Conservation (phyloP, 352 stramenopile genomes). For the Globisporangium splendens region DNA sequence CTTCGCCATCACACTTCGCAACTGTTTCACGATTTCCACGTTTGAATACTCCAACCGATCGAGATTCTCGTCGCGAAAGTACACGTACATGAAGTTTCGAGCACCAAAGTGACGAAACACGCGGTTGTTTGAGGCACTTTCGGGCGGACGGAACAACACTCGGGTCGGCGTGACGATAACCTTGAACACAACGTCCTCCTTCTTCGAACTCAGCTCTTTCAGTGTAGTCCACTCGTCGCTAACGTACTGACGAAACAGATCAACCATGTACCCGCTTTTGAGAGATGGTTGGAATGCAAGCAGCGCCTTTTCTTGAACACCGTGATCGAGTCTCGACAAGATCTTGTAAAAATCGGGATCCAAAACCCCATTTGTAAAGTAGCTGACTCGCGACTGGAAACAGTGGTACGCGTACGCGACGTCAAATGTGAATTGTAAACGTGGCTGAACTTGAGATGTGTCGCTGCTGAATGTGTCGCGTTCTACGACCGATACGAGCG, state of each 20-base stretch:
- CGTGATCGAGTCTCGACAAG: slow-evolving; percentile 23
- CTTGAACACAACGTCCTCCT: slow-evolving; percentile 42
- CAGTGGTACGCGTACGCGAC: slow-evolving; percentile 53
- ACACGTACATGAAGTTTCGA: slow-evolving; percentile 79
- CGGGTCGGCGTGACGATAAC: slow-evolving; percentile 62
- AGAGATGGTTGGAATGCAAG: slow-evolving; percentile 29
- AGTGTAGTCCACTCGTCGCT: slow-evolving; percentile 28
- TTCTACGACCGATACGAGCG: slow-evolving; percentile 20
- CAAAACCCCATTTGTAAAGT: slow-evolving; percentile 43
- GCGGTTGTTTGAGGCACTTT: slow-evolving; percentile 51
- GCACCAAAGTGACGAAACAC: slow-evolving; percentile 68
- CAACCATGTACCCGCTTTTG: slow-evolving; percentile 16
- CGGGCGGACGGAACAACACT: slow-evolving; percentile 56
- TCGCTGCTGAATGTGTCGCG: too few relatives aligned
- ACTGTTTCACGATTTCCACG: slow-evolving; percentile 24
- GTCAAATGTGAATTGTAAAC: slow-evolving; percentile 16
- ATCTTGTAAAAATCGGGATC: slow-evolving; percentile 33
- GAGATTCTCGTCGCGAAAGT: slow-evolving; percentile 80
- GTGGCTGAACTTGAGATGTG: not conserved
- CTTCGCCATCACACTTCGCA: slow-evolving; percentile 35
- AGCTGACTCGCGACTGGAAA: slow-evolving; percentile 39
- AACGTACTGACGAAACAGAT: slow-evolving; percentile 37
- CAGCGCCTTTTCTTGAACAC: slow-evolving; percentile 44
- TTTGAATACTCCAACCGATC: slow-evolving; percentile 62
- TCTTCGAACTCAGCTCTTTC: slow-evolving; percentile 9